These are phyloP conservation scores for Dissophora ornata DNA, from an alignment of 192 early-diverging fungal genomes.

Conservation along the genomic window DNA sequence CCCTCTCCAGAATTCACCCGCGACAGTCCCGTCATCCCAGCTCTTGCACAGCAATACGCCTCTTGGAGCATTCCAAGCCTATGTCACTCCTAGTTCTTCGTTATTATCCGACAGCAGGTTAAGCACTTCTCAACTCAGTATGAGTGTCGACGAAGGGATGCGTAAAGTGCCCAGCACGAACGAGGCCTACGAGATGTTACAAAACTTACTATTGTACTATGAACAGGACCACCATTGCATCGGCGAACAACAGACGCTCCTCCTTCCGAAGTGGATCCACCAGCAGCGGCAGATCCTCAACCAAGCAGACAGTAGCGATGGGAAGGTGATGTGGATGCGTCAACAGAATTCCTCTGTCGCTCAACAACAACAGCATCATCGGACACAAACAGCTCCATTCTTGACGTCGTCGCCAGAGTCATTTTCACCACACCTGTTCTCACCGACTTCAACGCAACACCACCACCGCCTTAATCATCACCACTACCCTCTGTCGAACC, in stretches of 20 bases:
- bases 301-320: slow-evolving; percentile 13
- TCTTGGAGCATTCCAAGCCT: too few species aligned
- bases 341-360: slow-evolving; percentile 6
- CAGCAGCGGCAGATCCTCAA: slow-evolving; percentile 48
- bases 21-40: slow-evolving; percentile 10
- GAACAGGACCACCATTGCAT: slow-evolving; percentile 44
- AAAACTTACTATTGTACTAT: slow-evolving; percentile 37
- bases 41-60: slow-evolving; percentile 4
- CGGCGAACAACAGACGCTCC: slow-evolving; percentile 45
- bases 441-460: neutral
- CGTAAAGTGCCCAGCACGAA: slow-evolving; percentile 38
- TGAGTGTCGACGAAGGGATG: slow-evolving; percentile 35
- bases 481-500: slow-evolving; percentile 1
- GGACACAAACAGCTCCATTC: slow-evolving; percentile 4
- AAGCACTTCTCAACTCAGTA: slow-evolving; percentile 15
- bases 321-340: slow-evolving; percentile 28
- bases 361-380: slow-evolving; percentile 9
- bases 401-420: neutral
- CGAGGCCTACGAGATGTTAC: slow-evolving; percentile 50
- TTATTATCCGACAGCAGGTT: neutral
- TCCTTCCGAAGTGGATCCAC: slow-evolving; percentile 48
- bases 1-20: slow-evolving; percentile 3
- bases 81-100: too few species aligned
- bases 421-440: neutral
- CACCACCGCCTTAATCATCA: neutral